Conservation (phyloP, 805 yeast species). For the Maudiozyma serrabonitensis region DNA sequence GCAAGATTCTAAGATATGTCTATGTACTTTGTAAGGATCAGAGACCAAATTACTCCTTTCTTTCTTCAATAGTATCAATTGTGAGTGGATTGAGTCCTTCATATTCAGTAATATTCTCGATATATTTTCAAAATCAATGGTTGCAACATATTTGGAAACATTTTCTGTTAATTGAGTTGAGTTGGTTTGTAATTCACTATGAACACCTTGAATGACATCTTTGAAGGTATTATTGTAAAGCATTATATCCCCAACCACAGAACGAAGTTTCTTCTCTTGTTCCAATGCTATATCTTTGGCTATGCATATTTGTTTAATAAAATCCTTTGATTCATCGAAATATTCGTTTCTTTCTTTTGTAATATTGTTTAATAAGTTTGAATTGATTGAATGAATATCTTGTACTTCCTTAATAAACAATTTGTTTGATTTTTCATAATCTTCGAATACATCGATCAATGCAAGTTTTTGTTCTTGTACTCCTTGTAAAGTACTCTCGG, state of each 20-base stretch:
- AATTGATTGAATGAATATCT: slow-evolving; percentile 10
- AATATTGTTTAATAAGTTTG: slow-evolving; percentile 8
- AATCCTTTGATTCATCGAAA: slow-evolving; percentile 9
- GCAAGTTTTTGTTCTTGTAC: slow-evolving; percentile 6
- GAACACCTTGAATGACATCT: not conserved
- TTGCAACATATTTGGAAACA: too few species aligned
- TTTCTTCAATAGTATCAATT: not conserved
- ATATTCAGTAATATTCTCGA: not conserved
- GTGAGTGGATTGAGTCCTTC: not conserved
- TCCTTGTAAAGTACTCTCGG: slow-evolving; percentile 6
- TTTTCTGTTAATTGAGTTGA: too few species aligned
- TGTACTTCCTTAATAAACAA: slow-evolving; percentile 10
- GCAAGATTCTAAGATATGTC: slow-evolving; percentile 2
- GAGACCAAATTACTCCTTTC: not conserved
- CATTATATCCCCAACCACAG: not conserved
- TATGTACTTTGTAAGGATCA: not conserved
- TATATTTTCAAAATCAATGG: not conserved
- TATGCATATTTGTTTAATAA: slow-evolving; percentile 9
- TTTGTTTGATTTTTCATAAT: slow-evolving; percentile 11
- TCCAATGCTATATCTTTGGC: slow-evolving; percentile 10
- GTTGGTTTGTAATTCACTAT: too few species aligned
- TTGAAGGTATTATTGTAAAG: not conserved
- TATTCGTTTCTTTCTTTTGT: slow-evolving; percentile 10
- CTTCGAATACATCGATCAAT: slow-evolving; percentile 10
- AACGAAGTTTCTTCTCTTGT: slow-evolving; percentile 1